phyloP scores from a whole-genome alignment of 805 yeast species.

The Lachancea meyersii region DNA sequence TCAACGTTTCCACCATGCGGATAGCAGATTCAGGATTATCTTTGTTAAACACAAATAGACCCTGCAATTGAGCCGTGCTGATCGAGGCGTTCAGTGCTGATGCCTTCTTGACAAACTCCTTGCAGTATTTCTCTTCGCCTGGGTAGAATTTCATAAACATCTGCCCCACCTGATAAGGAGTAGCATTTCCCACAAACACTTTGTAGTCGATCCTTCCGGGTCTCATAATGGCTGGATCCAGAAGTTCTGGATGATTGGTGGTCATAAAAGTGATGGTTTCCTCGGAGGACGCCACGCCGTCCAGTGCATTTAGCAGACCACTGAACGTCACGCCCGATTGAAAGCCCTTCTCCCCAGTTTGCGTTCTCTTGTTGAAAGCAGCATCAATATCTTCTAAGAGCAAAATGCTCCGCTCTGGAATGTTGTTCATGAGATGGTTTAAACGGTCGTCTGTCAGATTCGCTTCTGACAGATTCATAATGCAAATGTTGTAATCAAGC shows the following conservation, averaged over 20 bases:
- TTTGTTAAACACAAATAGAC: slow-evolving; percentile 88
- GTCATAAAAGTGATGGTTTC: slow-evolving; percentile 97
- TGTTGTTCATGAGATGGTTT: slow-evolving; percentile 92
- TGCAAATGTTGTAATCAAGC: slow-evolving; percentile 90
- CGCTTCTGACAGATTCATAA: slow-evolving; percentile 81
- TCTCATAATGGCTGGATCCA: slow-evolving; percentile 88
- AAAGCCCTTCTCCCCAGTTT: slow-evolving; percentile 69
- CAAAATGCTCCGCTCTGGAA: slow-evolving; percentile 82
- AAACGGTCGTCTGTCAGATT: slow-evolving; percentile 91
- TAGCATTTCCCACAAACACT: slow-evolving; percentile 79
- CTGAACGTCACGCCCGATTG: slow-evolving; percentile 90
- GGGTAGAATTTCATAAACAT: slow-evolving; percentile 90
- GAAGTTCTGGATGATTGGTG: slow-evolving; percentile 89
- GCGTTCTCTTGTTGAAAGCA: slow-evolving; percentile 80
- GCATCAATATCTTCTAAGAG: slow-evolving; percentile 93
- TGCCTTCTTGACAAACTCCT: slow-evolving; percentile 37
- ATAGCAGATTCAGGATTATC: slow-evolving; percentile 73
- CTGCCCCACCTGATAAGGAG: slow-evolving; percentile 64
- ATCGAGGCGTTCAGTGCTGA: slow-evolving; percentile 48
- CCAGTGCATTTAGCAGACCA: slow-evolving; percentile 87
- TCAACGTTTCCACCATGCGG: slow-evolving; percentile 44
- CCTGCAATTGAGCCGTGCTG: slow-evolving; percentile 93
- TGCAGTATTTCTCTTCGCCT: slow-evolving; percentile 47
- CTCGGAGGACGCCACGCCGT: slow-evolving; percentile 96
- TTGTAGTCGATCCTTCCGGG: slow-evolving; percentile 93